Evolutionary conservation across 305 asterid species (phyloP).

Genomic region (Fraxinus paxiana): DNA sequence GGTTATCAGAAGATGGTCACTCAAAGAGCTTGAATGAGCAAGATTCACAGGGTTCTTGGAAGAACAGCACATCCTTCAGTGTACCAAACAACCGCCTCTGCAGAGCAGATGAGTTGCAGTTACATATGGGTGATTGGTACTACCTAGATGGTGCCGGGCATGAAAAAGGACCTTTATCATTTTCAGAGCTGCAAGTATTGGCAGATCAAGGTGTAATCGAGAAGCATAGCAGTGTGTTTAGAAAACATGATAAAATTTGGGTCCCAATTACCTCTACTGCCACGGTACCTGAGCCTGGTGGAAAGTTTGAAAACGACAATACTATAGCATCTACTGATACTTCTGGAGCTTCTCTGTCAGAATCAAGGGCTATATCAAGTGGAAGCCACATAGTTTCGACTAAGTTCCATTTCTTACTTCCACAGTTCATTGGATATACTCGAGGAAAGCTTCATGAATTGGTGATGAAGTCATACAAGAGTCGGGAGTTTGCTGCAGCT

Average conservation of each 20-base stretch:
- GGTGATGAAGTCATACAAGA: slow-evolving; percentile 95
- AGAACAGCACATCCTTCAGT: slow-evolving; percentile 40
- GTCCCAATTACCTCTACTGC: slow-evolving; percentile 61
- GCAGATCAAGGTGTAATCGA: slow-evolving; percentile 77
- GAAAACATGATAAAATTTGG: slow-evolving; percentile 86
- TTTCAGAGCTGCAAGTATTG: slow-evolving; percentile 73
- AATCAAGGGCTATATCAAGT: slow-evolving; percentile 28
- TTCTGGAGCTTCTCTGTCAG: slow-evolving; percentile 35
- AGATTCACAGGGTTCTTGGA: slow-evolving; percentile 49
- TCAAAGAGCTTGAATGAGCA: slow-evolving; percentile 53
- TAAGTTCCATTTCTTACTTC: slow-evolving; percentile 68
- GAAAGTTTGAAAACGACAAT: slow-evolving; percentile 32
- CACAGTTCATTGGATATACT: slow-evolving; percentile 91
- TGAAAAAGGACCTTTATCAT: slow-evolving; percentile 84
- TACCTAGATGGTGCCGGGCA: slow-evolving; percentile 97
- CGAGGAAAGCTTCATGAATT: slow-evolving; percentile 96
- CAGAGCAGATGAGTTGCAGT: slow-evolving; percentile 65
- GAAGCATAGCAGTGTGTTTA: slow-evolving; percentile 70
- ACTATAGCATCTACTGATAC: slow-evolving; percentile 24
- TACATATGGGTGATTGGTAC: slow-evolving; percentile 90
- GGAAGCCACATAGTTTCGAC: slow-evolving; percentile 34
- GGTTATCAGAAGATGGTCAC: slow-evolving; percentile 66
- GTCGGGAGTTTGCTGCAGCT: slow-evolving; percentile 98
- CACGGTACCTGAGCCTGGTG: slow-evolving; percentile 36
- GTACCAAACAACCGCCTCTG: slow-evolving; percentile 63